A percentile compares a stretch with the other conserved stretches of the same genome.
These are phyloP conservation scores for Aphanomyces invadans DNA, from an alignment of 352 stramenopile species.

Conservation along the genomic window DNA sequence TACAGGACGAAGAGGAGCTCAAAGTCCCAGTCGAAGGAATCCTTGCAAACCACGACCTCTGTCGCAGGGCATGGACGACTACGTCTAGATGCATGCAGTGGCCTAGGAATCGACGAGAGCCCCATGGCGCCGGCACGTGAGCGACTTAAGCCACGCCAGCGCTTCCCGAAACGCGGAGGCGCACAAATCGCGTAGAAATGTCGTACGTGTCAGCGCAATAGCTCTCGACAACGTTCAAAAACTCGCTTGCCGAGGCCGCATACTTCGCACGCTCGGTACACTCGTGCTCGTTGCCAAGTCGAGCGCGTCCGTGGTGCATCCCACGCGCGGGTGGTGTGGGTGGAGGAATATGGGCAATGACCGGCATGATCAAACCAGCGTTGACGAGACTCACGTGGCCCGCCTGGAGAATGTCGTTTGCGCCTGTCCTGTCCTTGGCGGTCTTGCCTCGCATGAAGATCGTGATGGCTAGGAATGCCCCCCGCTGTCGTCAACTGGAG, in stretches of 20 bases:
- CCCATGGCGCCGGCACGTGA: background rate
- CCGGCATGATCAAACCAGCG: conserved; percentile 6
- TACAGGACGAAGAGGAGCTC: background rate
- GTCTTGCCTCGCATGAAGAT: conserved; percentile 3
- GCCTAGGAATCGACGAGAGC: background rate
- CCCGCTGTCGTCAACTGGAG: background rate
- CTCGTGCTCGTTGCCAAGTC: conserved; percentile 31
- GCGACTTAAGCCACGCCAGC: background rate
- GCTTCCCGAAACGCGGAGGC: background rate
- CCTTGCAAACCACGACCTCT: background rate
- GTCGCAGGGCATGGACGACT: background rate
- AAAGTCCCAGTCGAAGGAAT: background rate
- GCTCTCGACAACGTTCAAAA: conserved; percentile 28
- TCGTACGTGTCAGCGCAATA: background rate
- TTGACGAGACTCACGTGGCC: background rate
- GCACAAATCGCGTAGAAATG: background rate
- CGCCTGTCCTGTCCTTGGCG: background rate
- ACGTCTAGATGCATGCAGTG: background rate
- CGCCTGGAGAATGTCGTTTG: background rate
- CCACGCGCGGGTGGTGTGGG: background rate
- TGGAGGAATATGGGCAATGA: conserved; percentile 24
- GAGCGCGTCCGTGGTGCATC: conserved; percentile 36
- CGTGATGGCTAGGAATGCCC: background rate
- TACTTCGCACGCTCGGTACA: conserved; percentile 32
- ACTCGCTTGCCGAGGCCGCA: conserved; percentile 26